Conservation (phyloP, 1,284 basidiomycete genomes). For the Melampsora medusae region DNA sequence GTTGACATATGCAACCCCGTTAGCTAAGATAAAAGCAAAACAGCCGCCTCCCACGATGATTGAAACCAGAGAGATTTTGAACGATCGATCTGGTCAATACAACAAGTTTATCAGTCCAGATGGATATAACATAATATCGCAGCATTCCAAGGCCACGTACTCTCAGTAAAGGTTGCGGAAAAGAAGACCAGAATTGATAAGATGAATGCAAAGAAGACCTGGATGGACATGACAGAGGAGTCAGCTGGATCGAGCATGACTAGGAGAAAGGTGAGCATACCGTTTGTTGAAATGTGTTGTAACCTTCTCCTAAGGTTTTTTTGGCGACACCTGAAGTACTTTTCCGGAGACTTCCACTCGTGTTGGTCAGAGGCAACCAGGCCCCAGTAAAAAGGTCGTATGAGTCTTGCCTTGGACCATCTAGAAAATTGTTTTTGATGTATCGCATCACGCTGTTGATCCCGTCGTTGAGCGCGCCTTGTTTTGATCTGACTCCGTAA, state of each 20-base stretch:
- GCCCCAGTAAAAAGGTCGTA: constrained; percentile 90
- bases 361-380: constrained; percentile 59
- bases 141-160: not conserved
- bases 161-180: constrained; percentile 33
- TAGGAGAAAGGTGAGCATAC: constrained; percentile 4
- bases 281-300: constrained; percentile 22
- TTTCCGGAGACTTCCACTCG: not conserved
- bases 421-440: constrained; percentile 94
- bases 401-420: constrained; percentile 86
- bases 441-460: constrained; percentile 83
- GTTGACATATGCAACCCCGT: constrained; percentile 67
- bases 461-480: constrained; percentile 80
- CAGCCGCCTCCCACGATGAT: constrained; percentile 11
- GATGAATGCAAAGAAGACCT: constrained; percentile 26
- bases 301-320: constrained; percentile 2
- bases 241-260: not conserved
- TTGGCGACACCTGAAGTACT: not conserved
- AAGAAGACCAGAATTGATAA: constrained; percentile 25
- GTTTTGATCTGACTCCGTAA: constrained; percentile 72
- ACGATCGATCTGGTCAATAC: constrained; percentile 19
- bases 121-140: not conserved
- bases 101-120: not conserved
- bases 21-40: constrained; percentile 14
- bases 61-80: constrained; percentile 27
- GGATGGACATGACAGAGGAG: not conserved